phyloP scores from a whole-genome alignment of 2,329 filamentous ascomycete genomes.

The Paraphoma sp. region DNA sequence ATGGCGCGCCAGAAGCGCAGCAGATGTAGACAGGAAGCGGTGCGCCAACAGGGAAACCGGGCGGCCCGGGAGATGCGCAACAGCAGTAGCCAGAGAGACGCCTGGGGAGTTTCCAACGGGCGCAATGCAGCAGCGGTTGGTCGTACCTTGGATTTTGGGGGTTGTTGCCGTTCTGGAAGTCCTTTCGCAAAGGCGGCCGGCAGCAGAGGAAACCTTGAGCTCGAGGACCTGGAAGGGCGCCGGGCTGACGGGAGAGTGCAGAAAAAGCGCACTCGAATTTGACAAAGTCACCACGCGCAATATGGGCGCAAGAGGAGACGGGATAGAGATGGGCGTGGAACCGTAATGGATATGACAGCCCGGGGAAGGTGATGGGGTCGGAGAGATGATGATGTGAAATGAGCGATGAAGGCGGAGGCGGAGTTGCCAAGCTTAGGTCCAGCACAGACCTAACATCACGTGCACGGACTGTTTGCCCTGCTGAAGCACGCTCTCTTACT shows the following conservation, averaged over 20 bases:
- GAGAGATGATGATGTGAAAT: slow-evolving; percentile 18
- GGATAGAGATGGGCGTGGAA: slow-evolving; percentile 28
- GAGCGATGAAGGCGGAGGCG: background rate
- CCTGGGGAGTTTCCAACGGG: slow-evolving; percentile 26
- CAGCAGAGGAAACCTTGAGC: slow-evolving; percentile 25
- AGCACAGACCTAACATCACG: slow-evolving; percentile 9
- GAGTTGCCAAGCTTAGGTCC: slow-evolving; percentile 2
- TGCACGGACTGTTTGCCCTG: background rate
- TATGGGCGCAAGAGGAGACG: slow-evolving; percentile 17
- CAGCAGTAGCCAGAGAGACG: slow-evolving; percentile 31
- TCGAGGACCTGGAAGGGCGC: slow-evolving; percentile 20
- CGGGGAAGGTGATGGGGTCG: slow-evolving; percentile 26
- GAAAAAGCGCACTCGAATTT: slow-evolving; percentile 9
- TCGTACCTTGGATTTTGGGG: slow-evolving; percentile 33
- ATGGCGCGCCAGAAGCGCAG: slow-evolving; percentile 30
- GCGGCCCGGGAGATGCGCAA: slow-evolving; percentile 31
- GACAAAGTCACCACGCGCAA: slow-evolving; percentile 17
- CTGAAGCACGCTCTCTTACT: background rate
- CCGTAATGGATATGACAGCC: slow-evolving; percentile 24
- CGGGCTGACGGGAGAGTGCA: slow-evolving; percentile 14
- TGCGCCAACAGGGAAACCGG: slow-evolving; percentile 28
- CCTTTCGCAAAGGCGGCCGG: slow-evolving; percentile 24
- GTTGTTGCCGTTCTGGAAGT: slow-evolving; percentile 14
- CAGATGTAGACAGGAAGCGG: slow-evolving; percentile 24
- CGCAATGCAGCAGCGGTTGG: slow-evolving; percentile 26